Evolutionary conservation across 2,329 filamentous ascomycete genomes (phyloP).

Genomic region (Scedosporium minutisporum): DNA sequence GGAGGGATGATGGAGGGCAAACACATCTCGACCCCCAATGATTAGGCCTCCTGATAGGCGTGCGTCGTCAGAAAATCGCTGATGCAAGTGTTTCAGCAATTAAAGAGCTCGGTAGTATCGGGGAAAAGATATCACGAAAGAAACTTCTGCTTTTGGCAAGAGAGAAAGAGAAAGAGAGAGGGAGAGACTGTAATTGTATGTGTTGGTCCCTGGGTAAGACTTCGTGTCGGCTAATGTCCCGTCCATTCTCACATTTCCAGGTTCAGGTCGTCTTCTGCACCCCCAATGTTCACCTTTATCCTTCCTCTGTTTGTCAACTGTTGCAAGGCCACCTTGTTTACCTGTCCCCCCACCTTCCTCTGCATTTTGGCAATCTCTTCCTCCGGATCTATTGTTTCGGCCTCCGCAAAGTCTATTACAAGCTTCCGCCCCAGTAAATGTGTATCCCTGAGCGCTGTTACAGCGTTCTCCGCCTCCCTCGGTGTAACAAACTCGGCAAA

Average conservation of each 20-base stretch:
- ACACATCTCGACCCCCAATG: neutral
- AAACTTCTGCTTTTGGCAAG: neutral
- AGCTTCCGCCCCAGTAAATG: slow-evolving; percentile 85
- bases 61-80: neutral
- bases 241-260: neutral
- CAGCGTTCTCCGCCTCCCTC: slow-evolving; percentile 80
- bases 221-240: neutral
- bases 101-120: neutral
- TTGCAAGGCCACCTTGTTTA: slow-evolving; percentile 83
- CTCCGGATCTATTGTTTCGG: slow-evolving; percentile 82
- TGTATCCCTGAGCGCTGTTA: slow-evolving; percentile 84
- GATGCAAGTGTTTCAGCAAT: neutral
- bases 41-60: neutral
- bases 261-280: slow-evolving; percentile 44
- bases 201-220: neutral
- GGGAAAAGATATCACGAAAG: neutral
- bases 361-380: slow-evolving; percentile 96
- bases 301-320: slow-evolving; percentile 75
- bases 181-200: neutral
- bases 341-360: slow-evolving; percentile 84
- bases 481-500: slow-evolving; percentile 93
- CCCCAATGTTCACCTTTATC: slow-evolving; percentile 80
- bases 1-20: neutral
- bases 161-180: neutral
- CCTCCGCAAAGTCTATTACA: slow-evolving; percentile 84